Percentiles rank a stretch among this genome's conserved stretches.
These are phyloP conservation scores for Adansonia madagascariensis DNA, from an alignment of 441 rosid species.

Conservation along the genomic window DNA sequence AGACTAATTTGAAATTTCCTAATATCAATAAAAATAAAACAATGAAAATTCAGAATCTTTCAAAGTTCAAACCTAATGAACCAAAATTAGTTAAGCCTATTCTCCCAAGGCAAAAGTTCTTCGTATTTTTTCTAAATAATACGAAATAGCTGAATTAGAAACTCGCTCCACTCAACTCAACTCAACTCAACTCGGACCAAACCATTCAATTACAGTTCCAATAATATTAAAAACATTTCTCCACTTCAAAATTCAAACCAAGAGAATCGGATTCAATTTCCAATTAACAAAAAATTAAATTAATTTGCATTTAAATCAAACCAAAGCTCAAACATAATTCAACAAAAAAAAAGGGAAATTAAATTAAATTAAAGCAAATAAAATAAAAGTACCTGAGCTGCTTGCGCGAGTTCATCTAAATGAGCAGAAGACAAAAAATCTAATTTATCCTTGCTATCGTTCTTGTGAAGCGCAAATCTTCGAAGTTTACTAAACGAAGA, in stretches of 20 bases:
- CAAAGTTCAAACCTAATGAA: neutral
- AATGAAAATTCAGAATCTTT: neutral
- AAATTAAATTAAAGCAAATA: too few species aligned
- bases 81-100: neutral
- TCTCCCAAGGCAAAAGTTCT: neutral
- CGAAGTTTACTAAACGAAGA: slow-evolving; percentile 68
- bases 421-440: slow-evolving; percentile 55
- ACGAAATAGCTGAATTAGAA: neutral
- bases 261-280: slow-evolving; percentile 6
- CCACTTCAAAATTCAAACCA: slow-evolving; percentile 7
- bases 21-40: neutral
- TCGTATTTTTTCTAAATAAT: neutral
- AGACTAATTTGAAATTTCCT: neutral
- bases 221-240: neutral
- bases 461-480: slow-evolving; percentile 70
- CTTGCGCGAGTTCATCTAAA: slow-evolving; percentile 82
- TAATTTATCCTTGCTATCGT: slow-evolving; percentile 70
- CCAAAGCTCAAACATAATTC: neutral
- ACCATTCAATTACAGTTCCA: neutral
- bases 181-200: slow-evolving; percentile 5
- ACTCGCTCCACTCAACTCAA: neutral
- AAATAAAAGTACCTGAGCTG: slow-evolving; percentile 65
- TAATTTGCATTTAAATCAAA: neutral
- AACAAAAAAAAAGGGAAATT: neutral
- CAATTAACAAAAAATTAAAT: neutral